These are phyloP conservation scores for Rhodotorula paludigena DNA, from an alignment of 768 basidiomycete species.

Conservation along the genomic window DNA sequence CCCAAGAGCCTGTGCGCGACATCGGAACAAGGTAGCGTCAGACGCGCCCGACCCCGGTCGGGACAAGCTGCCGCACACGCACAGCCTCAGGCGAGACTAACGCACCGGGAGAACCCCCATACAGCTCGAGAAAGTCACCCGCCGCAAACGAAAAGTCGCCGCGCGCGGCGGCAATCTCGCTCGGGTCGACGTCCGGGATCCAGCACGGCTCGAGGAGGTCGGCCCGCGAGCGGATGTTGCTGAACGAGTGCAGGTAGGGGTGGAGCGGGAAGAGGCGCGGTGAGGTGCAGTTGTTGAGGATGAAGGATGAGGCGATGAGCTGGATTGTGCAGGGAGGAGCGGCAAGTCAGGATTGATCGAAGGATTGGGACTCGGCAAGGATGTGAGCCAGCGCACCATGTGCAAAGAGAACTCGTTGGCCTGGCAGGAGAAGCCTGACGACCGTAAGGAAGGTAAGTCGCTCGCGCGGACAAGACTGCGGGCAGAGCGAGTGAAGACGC, in stretches of 20 bases:
- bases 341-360: too few relatives aligned
- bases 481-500: slow-evolving; percentile 26
- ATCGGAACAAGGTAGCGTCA: not conserved
- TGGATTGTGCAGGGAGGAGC: too few relatives aligned
- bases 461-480: not conserved
- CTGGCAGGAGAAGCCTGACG: slow-evolving; percentile 76
- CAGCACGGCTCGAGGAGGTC: slow-evolving; percentile 63
- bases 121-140: slow-evolving; percentile 56
- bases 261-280: slow-evolving; percentile 70
- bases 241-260: slow-evolving; percentile 88
- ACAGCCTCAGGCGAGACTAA: not conserved
- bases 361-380: too few relatives aligned
- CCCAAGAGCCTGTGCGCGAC: slow-evolving; percentile 61
- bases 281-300: slow-evolving; percentile 74
- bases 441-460: not conserved
- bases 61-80: not conserved
- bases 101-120: slow-evolving; percentile 37
- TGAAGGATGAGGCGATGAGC: slow-evolving; percentile 76
- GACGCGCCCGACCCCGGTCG: not conserved
- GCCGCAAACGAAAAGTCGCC: slow-evolving; percentile 76
- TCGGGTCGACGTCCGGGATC: slow-evolving; percentile 80
- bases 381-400: slow-evolving; percentile 52
- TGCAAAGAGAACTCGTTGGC: slow-evolving; percentile 95
- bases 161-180: slow-evolving; percentile 60
- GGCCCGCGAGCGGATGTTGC: slow-evolving; percentile 61